Conservation (phyloP, 495 filamentous ascomycete species). For the Massariosphaeria phaeospora region DNA sequence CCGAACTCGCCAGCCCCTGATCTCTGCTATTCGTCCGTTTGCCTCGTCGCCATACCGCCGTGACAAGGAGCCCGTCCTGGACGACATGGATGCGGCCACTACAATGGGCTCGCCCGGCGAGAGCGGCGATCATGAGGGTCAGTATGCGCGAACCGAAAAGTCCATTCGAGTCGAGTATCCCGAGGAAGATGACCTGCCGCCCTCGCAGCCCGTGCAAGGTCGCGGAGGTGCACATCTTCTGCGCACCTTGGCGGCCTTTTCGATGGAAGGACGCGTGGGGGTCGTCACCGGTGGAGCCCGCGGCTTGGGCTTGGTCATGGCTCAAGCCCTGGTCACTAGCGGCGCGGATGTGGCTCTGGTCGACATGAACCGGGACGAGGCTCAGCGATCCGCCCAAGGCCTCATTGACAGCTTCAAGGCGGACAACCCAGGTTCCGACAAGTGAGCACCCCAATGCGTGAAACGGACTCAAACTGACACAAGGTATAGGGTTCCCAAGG, state of each 20-base stretch:
- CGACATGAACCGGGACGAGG: constrained; percentile 87
- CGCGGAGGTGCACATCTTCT: constrained; percentile 66
- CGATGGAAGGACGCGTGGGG: constrained; percentile 69
- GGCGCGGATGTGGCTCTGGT: constrained; percentile 89
- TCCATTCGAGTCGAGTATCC: constrained; percentile 72
- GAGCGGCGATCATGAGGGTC: constrained; percentile 44
- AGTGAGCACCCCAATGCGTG: constrained; percentile 53
- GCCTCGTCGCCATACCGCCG: constrained; percentile 10
- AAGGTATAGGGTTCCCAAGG: constrained; percentile 65
- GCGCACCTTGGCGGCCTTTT: constrained; percentile 69
- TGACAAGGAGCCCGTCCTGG: constrained; percentile 13
- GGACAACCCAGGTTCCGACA: constrained; percentile 70
- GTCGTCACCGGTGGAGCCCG: constrained; percentile 83
- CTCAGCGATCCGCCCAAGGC: constrained; percentile 64
- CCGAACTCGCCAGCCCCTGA: constrained; percentile 1
- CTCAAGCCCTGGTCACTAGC: constrained; percentile 76
- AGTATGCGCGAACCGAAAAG: constrained; percentile 73
- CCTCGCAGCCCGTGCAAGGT: constrained; percentile 61
- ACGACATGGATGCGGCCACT: constrained; percentile 32
- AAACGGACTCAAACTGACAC: no score
- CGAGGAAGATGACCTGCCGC: constrained; percentile 61
- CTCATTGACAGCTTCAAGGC: constrained; percentile 67
- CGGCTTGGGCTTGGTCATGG: constrained; percentile 86
- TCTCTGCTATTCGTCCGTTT: constrained; percentile 13
- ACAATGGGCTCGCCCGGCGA: constrained; percentile 36